Evolutionary conservation across 768 basidiomycete species (phyloP).

Genomic region (Ramaria rubella): DNA sequence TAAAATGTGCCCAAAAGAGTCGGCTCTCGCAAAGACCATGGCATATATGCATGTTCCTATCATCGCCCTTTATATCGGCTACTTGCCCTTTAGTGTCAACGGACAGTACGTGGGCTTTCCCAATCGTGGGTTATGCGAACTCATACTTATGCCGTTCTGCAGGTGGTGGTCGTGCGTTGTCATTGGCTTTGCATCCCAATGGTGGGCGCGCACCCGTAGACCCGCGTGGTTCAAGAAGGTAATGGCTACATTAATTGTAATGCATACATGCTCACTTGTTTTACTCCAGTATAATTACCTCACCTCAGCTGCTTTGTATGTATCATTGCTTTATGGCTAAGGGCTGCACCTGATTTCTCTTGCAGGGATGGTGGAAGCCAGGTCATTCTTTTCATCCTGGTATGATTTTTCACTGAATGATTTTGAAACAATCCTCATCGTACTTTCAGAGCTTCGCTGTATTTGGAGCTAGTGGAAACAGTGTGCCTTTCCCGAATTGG

Average conservation of each 20-base stretch:
- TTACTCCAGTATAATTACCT: constrained; percentile 36
- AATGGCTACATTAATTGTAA: constrained; percentile 2
- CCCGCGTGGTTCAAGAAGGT: constrained; percentile 45
- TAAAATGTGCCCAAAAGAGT: constrained; percentile 30
- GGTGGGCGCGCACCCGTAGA: constrained; percentile 39
- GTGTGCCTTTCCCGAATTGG: constrained; percentile 42
- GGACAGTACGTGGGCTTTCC: constrained; percentile 30
- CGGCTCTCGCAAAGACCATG: constrained; percentile 27
- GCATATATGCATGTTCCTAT: constrained; percentile 44
- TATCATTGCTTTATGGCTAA: not conserved
- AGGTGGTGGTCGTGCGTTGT: constrained; percentile 43
- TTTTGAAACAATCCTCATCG: not conserved
- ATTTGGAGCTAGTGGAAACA: constrained; percentile 37
- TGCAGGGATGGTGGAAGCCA: constrained; percentile 38
- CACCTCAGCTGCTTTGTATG: constrained; percentile 36
- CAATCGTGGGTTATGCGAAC: not conserved
- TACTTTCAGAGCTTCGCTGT: constrained; percentile 25
- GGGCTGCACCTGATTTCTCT: not conserved
- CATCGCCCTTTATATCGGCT: constrained; percentile 26
- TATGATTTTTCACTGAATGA: constrained; percentile 26
- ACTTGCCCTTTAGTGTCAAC: constrained; percentile 46
- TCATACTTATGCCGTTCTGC: not conserved
- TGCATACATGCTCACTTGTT: not conserved
- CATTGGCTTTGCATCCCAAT: constrained; percentile 43
- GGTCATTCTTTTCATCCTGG: constrained; percentile 44